Evolutionary conservation across 1,284 basidiomycete genomes (phyloP).

Genomic region (Irpex lacteus): DNA sequence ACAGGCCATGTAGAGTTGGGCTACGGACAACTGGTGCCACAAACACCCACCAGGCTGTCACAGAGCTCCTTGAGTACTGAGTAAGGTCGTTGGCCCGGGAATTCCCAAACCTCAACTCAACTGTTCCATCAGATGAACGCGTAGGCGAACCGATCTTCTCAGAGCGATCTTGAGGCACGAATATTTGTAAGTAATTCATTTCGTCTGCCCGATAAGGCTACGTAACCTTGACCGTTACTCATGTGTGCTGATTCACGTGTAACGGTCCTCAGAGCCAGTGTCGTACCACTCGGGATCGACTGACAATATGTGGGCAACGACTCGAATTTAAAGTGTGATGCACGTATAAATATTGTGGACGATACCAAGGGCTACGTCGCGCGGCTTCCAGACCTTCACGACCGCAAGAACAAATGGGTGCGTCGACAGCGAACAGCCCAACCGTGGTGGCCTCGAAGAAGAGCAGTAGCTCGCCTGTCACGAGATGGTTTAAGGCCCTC

Average conservation of each 20-base stretch:
- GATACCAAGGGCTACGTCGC: background rate
- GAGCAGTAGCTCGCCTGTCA: conserved; percentile 9
- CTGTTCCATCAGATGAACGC: too few relatives aligned
- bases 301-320: background rate
- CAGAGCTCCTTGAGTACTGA: too few relatives aligned
- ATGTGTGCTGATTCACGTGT: conserved; percentile 12
- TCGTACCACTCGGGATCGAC: conserved; percentile 11
- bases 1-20: too few relatives aligned
- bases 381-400: too few relatives aligned
- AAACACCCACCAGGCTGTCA: too few relatives aligned
- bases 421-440: background rate
- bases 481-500: conserved; percentile 48
- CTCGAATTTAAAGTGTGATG: background rate
- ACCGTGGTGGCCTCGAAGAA: background rate
- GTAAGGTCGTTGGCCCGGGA: too few relatives aligned
- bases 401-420: conserved; percentile 2
- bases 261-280: background rate
- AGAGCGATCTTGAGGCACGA: too few relatives aligned
- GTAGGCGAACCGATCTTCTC: too few relatives aligned
- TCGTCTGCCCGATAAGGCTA: too few relatives aligned
- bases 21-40: too few relatives aligned
- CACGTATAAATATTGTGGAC: background rate
- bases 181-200: too few relatives aligned
- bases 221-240: background rate
- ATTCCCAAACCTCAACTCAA: too few relatives aligned